Evolutionary conservation across 441 rosid species (phyloP).

Genomic region (Aleurites moluccanus): DNA sequence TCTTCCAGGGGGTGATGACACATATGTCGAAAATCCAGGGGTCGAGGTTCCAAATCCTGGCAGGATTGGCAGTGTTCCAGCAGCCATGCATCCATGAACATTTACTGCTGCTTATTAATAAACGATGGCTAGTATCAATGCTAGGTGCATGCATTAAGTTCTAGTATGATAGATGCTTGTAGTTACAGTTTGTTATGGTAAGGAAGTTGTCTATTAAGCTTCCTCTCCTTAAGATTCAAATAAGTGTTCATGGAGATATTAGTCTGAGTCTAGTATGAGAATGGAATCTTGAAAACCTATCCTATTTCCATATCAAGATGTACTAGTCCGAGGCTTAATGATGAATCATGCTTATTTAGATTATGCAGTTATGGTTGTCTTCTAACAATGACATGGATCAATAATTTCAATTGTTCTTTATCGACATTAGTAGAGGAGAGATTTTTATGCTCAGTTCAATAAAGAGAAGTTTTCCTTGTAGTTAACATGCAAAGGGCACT

Average conservation of each 20-base stretch:
- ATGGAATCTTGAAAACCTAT: not conserved
- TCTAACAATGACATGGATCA: not conserved
- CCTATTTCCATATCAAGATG: not conserved
- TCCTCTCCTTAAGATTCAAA: not conserved
- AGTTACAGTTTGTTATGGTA: not conserved
- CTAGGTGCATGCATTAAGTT: slow-evolving; percentile 5
- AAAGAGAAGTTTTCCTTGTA: not conserved
- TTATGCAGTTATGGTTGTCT: not conserved
- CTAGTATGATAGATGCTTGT: not conserved
- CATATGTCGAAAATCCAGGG: slow-evolving; percentile 38
- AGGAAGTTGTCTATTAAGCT: slow-evolving; percentile 15
- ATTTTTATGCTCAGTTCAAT: not conserved
- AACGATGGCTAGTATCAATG: not conserved
- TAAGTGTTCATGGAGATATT: not conserved
- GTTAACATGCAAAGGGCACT: not conserved
- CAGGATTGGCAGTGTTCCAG: slow-evolving; percentile 13
- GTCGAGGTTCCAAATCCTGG: not conserved
- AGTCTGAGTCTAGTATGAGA: not conserved
- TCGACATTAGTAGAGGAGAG: not conserved
- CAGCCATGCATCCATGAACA: slow-evolving; percentile 40
- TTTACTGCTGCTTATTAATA: not conserved
- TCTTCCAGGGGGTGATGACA: slow-evolving; percentile 37
- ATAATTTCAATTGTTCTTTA: not conserved
- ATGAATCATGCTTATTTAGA: not conserved
- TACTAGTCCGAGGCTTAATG: not conserved